Percentiles rank a stretch among this genome's conserved stretches.
Conservation (phyloP, 2,329 filamentous ascomycete species). For the Fusarium succisae region DNA sequence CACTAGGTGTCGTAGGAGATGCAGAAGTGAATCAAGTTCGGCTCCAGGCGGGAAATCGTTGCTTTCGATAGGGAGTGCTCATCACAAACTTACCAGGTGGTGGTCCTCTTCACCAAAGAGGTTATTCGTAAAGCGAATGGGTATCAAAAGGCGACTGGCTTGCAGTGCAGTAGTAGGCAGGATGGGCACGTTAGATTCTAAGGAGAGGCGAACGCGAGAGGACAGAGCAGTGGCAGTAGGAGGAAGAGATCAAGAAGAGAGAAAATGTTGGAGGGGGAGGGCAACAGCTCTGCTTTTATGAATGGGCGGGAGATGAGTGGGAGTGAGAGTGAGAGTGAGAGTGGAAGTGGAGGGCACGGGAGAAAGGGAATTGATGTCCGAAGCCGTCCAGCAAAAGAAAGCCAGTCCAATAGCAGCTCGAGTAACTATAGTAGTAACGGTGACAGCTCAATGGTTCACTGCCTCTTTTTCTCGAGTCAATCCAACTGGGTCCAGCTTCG, state of each 20-base stretch:
- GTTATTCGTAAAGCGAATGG: constrained; percentile 31
- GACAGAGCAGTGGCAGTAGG: constrained; percentile 32
- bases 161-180: constrained; percentile 37
- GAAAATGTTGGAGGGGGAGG: constrained; percentile 25
- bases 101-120: constrained; percentile 32
- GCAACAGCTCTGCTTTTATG: constrained; percentile 41
- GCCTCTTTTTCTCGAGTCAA: constrained; percentile 31
- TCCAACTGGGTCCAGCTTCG: constrained; percentile 35
- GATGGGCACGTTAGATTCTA: constrained; percentile 30
- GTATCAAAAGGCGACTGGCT: constrained; percentile 43
- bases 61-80: neutral
- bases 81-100: constrained; percentile 41
- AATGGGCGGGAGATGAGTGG: constrained; percentile 18
- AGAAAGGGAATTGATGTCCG: constrained; percentile 32
- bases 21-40: neutral
- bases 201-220: constrained; percentile 40
- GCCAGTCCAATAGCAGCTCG: constrained; percentile 25
- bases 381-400: constrained; percentile 10
- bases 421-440: neutral
- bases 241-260: constrained; percentile 22
- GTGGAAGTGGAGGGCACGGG: constrained; percentile 12
- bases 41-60: neutral
- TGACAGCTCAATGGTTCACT: constrained; percentile 15
- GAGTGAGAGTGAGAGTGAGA: neutral
- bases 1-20: neutral